Conservation (phyloP, 305 asterid species). For the Solanum chacoense region DNA sequence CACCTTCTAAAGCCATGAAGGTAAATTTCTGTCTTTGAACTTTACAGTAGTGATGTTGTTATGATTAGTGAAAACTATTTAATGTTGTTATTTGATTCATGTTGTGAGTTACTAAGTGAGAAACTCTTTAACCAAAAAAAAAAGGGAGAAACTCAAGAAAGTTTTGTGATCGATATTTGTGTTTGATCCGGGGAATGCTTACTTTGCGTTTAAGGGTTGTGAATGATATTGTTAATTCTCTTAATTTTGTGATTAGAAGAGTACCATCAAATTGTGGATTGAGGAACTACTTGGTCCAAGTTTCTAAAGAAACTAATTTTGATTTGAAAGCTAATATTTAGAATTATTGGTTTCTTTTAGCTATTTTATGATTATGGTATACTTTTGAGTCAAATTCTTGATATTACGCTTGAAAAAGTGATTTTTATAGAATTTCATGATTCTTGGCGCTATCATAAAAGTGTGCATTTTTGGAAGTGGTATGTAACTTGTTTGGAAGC, state of each 20-base stretch:
- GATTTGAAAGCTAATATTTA: neutral
- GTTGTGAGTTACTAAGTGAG: neutral
- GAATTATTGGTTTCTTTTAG: neutral
- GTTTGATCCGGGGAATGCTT: neutral
- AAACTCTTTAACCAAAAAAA: neutral
- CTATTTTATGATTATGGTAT: neutral
- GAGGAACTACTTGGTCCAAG: neutral
- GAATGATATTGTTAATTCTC: neutral
- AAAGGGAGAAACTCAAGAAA: neutral
- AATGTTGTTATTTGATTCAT: neutral
- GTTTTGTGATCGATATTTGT: neutral
- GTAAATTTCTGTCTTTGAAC: neutral
- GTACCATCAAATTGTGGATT: neutral
- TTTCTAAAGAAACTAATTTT: too few species aligned
- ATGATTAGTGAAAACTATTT: neutral
- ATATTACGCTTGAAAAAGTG: neutral
- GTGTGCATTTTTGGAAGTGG: neutral
- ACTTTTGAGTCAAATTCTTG: neutral
- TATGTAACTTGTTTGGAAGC: neutral
- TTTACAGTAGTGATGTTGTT: neutral
- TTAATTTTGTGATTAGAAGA: neutral
- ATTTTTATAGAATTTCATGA: neutral
- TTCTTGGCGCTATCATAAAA: neutral
- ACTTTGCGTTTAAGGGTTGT: neutral
- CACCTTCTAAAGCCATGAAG: neutral